Evolutionary conservation across 495 filamentous ascomycete genomes (phyloP), one percentile per base, ranked within the genome.

Genomic region (Aspergillus heteromorphus): DNA sequence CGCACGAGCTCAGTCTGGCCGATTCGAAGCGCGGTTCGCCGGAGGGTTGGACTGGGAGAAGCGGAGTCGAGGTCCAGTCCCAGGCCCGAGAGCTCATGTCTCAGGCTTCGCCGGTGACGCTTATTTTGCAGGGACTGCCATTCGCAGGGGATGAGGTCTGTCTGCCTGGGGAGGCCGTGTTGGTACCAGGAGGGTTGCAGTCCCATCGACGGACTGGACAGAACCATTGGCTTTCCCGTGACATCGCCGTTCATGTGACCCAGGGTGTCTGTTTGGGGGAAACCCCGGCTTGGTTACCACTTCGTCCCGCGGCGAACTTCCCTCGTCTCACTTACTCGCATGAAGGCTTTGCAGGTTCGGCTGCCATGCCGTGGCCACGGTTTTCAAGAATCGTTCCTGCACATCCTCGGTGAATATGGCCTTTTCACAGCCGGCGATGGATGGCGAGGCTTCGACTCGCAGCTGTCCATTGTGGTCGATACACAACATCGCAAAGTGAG

Each of bases 1-100:
- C 81, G 79, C 11, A 91, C 70, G 1, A 78, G 76, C 10, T 75
- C 68, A 0, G 70, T 64, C 41, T 89, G 73, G 2, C 83, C 80
- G 11, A 89, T 82, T 17, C 68, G 72, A 41, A 91, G 57, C 17
- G 70, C 62, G 5, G 74, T 74, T 25, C 58, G 65, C 56, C 58
- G n/a, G 50, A 62, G 40, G 47, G 63, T 53, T 8, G 67, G 63
- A 25, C 61, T 57, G 0, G 66, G 69, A 0, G 69, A 66, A 0
- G 41, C 41, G 17, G 68, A 66, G 43, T 62, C 45, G 49, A 59
- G 50, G 45, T 49, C 38, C 34, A 53, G 48, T 29, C 38, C 49
- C 52, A 51, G 20, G 11, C 20, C 40, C 40, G 17, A 43, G 20
- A 43, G 40, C 3, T 27, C 21, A 18, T 61, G 60, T 41, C 61